Evolutionary conservation across 2,329 filamentous ascomycete species (phyloP).

Genomic region (Colletotrichum tanaceti): DNA sequence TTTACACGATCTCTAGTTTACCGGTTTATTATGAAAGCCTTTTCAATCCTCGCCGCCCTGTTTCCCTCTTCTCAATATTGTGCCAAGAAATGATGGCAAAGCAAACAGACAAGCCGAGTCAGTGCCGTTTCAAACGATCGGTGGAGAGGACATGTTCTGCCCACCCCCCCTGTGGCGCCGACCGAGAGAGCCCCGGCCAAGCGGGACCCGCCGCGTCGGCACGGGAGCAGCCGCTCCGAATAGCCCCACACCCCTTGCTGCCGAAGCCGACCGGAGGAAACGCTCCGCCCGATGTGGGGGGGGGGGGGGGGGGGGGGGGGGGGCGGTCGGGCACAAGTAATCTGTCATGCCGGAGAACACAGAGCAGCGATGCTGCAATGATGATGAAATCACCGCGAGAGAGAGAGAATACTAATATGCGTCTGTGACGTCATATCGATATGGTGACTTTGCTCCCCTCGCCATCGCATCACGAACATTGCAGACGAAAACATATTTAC

Average conservation of each 20-base stretch:
- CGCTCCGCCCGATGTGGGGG: slow-evolving; percentile 7
- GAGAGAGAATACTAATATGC: not conserved
- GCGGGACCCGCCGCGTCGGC: slow-evolving; percentile 10
- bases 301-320: too few relatives aligned
- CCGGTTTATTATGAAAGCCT: too few relatives aligned
- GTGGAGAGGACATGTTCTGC: slow-evolving; percentile 9
- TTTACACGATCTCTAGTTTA: too few relatives aligned
- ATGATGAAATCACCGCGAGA: slow-evolving; percentile 31
- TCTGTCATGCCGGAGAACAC: not conserved
- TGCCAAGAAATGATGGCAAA: too few relatives aligned
- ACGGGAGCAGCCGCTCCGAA: slow-evolving; percentile 22
- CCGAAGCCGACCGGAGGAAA: slow-evolving; percentile 21
- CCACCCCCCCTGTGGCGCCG: slow-evolving; percentile 22
- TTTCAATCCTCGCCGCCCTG: too few relatives aligned
- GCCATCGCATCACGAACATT: not conserved
- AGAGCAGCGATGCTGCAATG: slow-evolving; percentile 21
- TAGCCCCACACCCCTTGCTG: not conserved
- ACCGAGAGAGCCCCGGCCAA: slow-evolving; percentile 3
- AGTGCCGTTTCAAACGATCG: slow-evolving; percentile 6
- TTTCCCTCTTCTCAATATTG: too few relatives aligned
- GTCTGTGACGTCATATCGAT: slow-evolving; percentile 30
- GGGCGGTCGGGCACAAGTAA: not conserved
- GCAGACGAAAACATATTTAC: too few relatives aligned
- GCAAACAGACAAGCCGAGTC: not conserved
- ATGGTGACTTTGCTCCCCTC: not conserved